Base-by-base conservation (phyloP, 2,329 filamentous ascomycete species). In the Curvularia verruculosa region DNA sequence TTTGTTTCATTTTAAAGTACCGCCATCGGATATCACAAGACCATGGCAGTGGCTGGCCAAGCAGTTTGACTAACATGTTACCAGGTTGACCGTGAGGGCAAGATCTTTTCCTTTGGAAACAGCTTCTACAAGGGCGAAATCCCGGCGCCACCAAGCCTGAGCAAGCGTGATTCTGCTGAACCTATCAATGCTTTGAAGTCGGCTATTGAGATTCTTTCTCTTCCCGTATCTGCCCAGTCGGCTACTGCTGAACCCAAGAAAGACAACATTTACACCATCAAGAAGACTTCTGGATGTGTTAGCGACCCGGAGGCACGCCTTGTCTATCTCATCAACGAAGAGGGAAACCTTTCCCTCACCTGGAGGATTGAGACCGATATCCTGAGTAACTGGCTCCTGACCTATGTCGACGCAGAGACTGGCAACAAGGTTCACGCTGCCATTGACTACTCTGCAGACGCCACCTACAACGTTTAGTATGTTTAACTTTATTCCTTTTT, bases 281-380 rank as follows among this genome's bases (percentile, higher is more conserved):
- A 77, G 57, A 80, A 81, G 8, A 81, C 81, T 6, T 74, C 75
- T 2, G 84, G 84, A 8, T 79, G 81, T 0, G 72, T 79, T 21
- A 78, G 78, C 31, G 83, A 85, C 56, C 84, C 85, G 0, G 79
- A 84, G 64, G 84, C 83, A 3, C 80, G 80, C 59, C 77, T 87
- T 2, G 80, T 84, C 36, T 87, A 87, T 71, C 77, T 85, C 40
- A 76, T 80, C 63, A 82, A 80, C 56, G 67, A 75, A 0, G 79
- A 84, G 39, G 79, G 79, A 45, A 73, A 66, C 1, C 75, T 87
- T 4, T 78, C 77, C 6, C 75, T 86, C 19, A 77, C 82, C 0
- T 87, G 84, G 85, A 77, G 84, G 66, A 76, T 87, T 10, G 84
- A 87, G 78, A 87, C 84, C 2, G 83, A 87, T 54, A 71, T 85